phyloP scores from a whole-genome alignment of 768 basidiomycete species.

The Brasilioporus rufonigricans region DNA sequence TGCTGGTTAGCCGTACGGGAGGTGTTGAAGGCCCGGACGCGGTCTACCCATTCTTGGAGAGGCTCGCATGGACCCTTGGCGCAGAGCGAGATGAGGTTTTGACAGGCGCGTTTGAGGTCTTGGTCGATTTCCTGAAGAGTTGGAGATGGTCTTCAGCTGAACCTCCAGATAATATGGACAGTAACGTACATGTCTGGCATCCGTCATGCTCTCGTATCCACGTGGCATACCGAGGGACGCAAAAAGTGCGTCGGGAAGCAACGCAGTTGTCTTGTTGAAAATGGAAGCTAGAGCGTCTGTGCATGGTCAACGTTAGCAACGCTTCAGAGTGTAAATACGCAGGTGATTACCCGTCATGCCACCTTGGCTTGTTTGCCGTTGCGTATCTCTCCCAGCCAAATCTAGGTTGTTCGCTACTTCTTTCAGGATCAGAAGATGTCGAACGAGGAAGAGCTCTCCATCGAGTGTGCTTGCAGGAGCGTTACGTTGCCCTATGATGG shows the following conservation, averaged over 20 bases:
- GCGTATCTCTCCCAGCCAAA: slow-evolving; percentile 48
- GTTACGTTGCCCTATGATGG: slow-evolving; percentile 55
- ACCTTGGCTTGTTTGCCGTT: slow-evolving; percentile 41
- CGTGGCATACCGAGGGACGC: slow-evolving; percentile 66
- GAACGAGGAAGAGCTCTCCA: slow-evolving; percentile 81
- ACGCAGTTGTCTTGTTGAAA: slow-evolving; percentile 31
- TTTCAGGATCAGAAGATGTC: slow-evolving; percentile 88
- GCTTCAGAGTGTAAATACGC: neutral
- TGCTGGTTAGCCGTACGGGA: slow-evolving; percentile 23
- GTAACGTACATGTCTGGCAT: slow-evolving; percentile 65
- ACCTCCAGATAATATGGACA: neutral
- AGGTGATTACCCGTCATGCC: slow-evolving; percentile 56
- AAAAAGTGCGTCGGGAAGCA: slow-evolving; percentile 69
- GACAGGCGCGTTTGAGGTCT: slow-evolving; percentile 81
- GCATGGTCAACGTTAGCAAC: slow-evolving; percentile 4
- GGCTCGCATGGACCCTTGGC: slow-evolving; percentile 56
- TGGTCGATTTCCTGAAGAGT: slow-evolving; percentile 76
- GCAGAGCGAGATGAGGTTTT: slow-evolving; percentile 71
- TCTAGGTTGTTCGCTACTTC: slow-evolving; percentile 82
- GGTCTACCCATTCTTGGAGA: slow-evolving; percentile 62
- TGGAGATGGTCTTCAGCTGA: neutral
- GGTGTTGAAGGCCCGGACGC: slow-evolving; percentile 37
- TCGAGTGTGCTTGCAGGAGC: slow-evolving; percentile 52
- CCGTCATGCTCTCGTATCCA: slow-evolving; percentile 58
- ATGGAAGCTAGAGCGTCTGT: slow-evolving; percentile 32